Evolutionary conservation across 306 rosid genomes (phyloP).

Genomic region (Trifolium dubium): DNA sequence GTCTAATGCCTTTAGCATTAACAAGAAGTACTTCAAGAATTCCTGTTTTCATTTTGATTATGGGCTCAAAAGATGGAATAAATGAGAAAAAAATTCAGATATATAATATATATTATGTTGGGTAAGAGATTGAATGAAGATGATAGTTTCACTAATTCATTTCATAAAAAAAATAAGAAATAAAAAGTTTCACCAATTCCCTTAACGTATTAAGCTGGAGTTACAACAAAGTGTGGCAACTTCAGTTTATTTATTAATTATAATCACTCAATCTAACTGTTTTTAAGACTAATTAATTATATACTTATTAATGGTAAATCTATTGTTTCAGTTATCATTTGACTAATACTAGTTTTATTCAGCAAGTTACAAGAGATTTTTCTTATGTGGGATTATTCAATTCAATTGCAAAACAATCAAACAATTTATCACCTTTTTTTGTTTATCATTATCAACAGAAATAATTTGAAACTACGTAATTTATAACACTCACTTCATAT

Average conservation of each 20-base stretch:
- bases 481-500: too few relatives aligned
- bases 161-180: too few relatives aligned
- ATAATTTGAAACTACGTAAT: too few relatives aligned
- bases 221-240: constrained; percentile 1
- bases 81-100: constrained; percentile 9
- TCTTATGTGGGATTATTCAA: background rate
- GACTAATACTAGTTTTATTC: background rate
- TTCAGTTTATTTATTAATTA: constrained; percentile 23
- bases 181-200: constrained; percentile 18
- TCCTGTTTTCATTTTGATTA: constrained; percentile 53
- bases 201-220: constrained; percentile 14
- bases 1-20: constrained; percentile 70
- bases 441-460: too few relatives aligned
- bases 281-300: background rate
- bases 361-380: background rate
- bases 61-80: constrained; percentile 14
- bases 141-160: constrained; percentile 14
- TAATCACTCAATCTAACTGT: constrained; percentile 17
- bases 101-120: constrained; percentile 18
- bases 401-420: background rate
- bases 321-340: constrained; percentile 34
- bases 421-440: too few relatives aligned
- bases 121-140: background rate
- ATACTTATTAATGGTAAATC: constrained; percentile 17
- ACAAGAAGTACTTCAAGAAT: constrained; percentile 78